Conservation (phyloP, 768 basidiomycete genomes). For the Boletus speciosus region DNA sequence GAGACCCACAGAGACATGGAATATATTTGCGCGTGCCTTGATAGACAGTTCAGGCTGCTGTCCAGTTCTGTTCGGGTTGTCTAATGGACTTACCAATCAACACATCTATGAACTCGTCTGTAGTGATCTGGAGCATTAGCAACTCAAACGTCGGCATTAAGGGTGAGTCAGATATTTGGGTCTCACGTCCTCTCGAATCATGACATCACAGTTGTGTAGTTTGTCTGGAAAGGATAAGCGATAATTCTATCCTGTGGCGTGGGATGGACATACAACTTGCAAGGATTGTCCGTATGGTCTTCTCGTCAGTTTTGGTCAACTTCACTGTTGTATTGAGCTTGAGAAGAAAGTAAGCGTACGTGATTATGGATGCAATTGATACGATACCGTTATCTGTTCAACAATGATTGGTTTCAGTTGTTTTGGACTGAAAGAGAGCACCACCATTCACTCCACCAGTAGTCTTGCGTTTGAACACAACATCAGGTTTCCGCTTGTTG, state of each 20-base stretch:
- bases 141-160: conserved; percentile 2
- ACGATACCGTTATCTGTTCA: conserved; percentile 62
- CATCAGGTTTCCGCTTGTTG: conserved; percentile 87
- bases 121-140: conserved; percentile 64
- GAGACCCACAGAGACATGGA: conserved; percentile 76
- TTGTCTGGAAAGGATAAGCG: conserved; percentile 52
- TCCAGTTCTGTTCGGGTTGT: neutral
- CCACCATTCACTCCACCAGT: conserved; percentile 75
- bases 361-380: neutral
- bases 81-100: conserved; percentile 62
- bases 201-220: conserved; percentile 92
- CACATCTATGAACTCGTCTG: conserved; percentile 98
- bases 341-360: neutral
- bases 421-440: neutral
- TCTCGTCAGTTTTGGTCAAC: conserved; percentile 91
- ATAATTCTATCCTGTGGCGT: neutral
- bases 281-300: conserved; percentile 88
- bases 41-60: neutral
- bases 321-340: conserved; percentile 90
- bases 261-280: conserved; percentile 63
- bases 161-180: neutral
- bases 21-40: conserved; percentile 91
- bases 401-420: neutral
- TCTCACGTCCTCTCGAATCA: conserved; percentile 94
- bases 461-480: conserved; percentile 90